Evolutionary conservation across 148 eudicot genomes (phyloP), one percentile per base, ranked within the genome.

Genomic region (Dysphania ambrosioides): DNA sequence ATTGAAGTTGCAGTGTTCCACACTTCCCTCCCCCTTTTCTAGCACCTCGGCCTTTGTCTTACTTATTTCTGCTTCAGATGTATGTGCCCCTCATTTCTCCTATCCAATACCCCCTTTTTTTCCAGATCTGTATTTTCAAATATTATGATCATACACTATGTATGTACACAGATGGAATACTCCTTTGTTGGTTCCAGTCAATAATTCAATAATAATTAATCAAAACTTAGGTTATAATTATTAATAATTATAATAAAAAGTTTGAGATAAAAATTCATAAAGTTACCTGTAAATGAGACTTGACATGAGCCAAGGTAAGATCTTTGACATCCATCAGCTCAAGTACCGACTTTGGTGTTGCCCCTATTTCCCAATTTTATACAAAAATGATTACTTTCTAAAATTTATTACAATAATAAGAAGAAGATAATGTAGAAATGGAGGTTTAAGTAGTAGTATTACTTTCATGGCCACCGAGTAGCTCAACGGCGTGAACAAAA

Each of bases 241-340:
- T 31, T 8, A 8, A 26, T 16, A 8, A 11, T 44, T 27, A 23
- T 59, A 30, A 49, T 27, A 1, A 34, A 38, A 72, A n/a, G n/a
- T n/a, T n/a, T n/a, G n/a, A n/a, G n/a, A n/a, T n/a, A n/a, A 18
- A 13, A 34, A 57, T 13, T 19, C 9, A 29, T 5, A 27, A 21
- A 27, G 5, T 61, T 84, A 93, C 98, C 98, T 93, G 98, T 75
- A 93, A 91, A 85, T 93, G 98, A 9, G 97, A 91, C 76, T 93
- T 93, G 66, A 93, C 98, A 86, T 93, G 98, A 40, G 98, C 97
- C 78, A 93, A 88, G 55, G 97, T 93, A 65, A 93, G 98, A 87
- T 93, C 98, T 79, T 93, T 93, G 65, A 93, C 97, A 91, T 91
- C 98, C 98, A 93, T 93, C 75, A 93, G 97, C 86, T 93, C 98